phyloP scores from a whole-genome alignment of 139 green algal genomes.

The Picochlorum sp. region DNA sequence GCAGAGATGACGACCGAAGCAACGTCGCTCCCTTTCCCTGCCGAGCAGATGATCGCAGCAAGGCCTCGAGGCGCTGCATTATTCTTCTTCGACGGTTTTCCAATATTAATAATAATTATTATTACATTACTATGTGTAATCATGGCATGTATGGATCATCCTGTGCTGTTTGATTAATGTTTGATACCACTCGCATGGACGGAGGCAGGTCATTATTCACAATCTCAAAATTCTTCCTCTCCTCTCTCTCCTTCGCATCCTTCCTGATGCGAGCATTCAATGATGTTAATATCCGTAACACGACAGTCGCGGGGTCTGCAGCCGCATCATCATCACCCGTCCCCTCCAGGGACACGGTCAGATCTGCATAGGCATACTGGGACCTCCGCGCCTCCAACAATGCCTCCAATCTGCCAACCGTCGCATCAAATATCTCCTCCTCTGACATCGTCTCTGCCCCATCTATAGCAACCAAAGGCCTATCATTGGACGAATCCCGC shows the following conservation, averaged over 20 bases:
- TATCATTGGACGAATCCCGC: constrained; percentile 49
- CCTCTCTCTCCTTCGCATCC: constrained; percentile 20
- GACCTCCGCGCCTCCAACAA: constrained; percentile 49
- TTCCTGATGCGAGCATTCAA: constrained; percentile 25
- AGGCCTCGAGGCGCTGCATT: neutral
- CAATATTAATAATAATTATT: too few relatives aligned
- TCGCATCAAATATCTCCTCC: constrained; percentile 15
- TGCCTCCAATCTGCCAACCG: constrained; percentile 26
- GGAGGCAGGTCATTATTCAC: constrained; percentile 22
- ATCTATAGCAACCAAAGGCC: constrained; percentile 52
- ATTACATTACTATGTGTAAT: neutral
- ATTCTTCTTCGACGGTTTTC: too few relatives aligned
- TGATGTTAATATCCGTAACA: constrained; percentile 25
- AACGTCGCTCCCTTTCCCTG: too few relatives aligned
- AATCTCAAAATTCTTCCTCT: constrained; percentile 33
- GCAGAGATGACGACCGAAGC: too few relatives aligned
- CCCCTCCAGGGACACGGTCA: constrained; percentile 50
- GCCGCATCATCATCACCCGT: constrained; percentile 7
- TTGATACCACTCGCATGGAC: constrained; percentile 26
- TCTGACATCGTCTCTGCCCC: neutral
- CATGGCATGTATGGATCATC: constrained; percentile 15
- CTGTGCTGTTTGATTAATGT: constrained; percentile 8
- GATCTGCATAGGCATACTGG: constrained; percentile 61
- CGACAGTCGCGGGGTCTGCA: constrained; percentile 27
- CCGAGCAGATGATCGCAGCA: too few relatives aligned